phyloP scores from a whole-genome alignment of 371 early-diverging fungal genomes.

The Mortierella polycephala region DNA sequence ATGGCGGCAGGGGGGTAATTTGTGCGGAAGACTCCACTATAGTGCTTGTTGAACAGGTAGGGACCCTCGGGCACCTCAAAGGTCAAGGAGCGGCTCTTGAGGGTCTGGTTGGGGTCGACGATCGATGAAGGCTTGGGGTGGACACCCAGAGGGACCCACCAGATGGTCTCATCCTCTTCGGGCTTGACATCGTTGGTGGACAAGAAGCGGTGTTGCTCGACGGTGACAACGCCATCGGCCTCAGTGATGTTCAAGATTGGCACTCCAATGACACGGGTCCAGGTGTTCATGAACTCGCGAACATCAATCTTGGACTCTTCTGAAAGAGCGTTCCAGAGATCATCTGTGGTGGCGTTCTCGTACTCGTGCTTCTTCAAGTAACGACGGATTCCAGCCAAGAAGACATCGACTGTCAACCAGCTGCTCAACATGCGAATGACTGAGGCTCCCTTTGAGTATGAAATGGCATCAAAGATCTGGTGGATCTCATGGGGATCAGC shows the following conservation, averaged over 20 bases:
- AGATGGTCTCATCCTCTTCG: conserved; percentile 72
- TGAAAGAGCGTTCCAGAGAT: conserved; percentile 86
- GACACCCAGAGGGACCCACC: conserved; percentile 78
- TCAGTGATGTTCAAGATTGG: conserved; percentile 78
- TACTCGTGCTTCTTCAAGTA: conserved; percentile 87
- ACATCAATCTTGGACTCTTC: conserved; percentile 78
- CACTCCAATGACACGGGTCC: conserved; percentile 89
- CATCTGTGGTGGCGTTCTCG: conserved; percentile 83
- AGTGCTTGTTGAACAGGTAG: conserved; percentile 72
- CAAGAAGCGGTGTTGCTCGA: conserved; percentile 81
- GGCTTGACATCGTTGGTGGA: conserved; percentile 74
- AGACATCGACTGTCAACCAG: conserved; percentile 80
- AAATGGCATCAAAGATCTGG: conserved; percentile 85
- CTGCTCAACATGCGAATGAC: conserved; percentile 92
- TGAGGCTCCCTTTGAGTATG: conserved; percentile 92
- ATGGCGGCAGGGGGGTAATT: conserved; percentile 64
- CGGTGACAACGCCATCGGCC: conserved; percentile 55
- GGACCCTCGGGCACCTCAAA: conserved; percentile 53
- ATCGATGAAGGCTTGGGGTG: conserved; percentile 45
- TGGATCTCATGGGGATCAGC: conserved; percentile 77
- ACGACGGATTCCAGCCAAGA: conserved; percentile 80
- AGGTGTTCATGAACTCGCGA: conserved; percentile 80
- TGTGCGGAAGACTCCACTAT: conserved; percentile 76
- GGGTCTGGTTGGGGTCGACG: conserved; percentile 45
- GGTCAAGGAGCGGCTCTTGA: conserved; percentile 44